A percentile compares a stretch with the other conserved stretches of the same genome.
phyloP scores from a whole-genome alignment of 495 filamentous ascomycete genomes.

The Pyrenopolyporus hunteri region DNA sequence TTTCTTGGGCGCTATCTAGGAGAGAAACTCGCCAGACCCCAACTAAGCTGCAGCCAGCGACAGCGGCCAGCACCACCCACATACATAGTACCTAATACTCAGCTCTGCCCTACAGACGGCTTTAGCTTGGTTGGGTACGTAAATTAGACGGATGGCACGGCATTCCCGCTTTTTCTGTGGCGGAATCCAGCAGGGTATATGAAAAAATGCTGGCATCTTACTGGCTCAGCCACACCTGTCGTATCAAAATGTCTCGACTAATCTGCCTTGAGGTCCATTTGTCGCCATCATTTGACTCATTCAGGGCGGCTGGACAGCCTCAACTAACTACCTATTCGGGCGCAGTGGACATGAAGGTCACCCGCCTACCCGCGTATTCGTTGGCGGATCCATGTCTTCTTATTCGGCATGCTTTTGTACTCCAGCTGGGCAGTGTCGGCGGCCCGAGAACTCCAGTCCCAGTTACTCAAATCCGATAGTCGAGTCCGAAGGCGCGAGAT shows the following conservation, averaged over 20 bases:
- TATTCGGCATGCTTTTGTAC: not conserved
- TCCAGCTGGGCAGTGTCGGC: conserved; percentile 15
- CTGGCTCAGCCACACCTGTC: conserved; percentile 25
- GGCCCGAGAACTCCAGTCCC: too few species aligned
- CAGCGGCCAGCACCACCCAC: too few species aligned
- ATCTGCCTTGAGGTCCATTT: conserved; percentile 28
- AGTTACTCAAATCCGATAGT: not conserved
- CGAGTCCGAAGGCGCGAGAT: not conserved
- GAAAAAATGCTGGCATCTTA: conserved; percentile 6
- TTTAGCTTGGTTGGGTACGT: too few species aligned
- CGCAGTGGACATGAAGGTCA: conserved; percentile 29
- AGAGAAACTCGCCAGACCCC: conserved; percentile 6
- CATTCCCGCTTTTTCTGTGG: conserved; percentile 22
- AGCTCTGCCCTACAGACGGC: conserved; percentile 25
- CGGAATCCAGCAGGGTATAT: conserved; percentile 9
- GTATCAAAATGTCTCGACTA: not conserved
- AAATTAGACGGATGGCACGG: conserved; percentile 27
- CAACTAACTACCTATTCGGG: conserved; percentile 3
- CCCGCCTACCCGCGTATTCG: conserved; percentile 18
- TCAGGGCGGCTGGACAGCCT: conserved; percentile 9
- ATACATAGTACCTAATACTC: conserved; percentile 11
- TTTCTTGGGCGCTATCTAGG: conserved; percentile 6
- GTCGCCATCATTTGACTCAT: conserved; percentile 30
- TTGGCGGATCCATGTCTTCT: conserved; percentile 3
- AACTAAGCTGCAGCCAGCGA: conserved; percentile 13